Base-by-base conservation (phyloP, 108 stramenopile species). In the Nitzschia palea region DNA sequence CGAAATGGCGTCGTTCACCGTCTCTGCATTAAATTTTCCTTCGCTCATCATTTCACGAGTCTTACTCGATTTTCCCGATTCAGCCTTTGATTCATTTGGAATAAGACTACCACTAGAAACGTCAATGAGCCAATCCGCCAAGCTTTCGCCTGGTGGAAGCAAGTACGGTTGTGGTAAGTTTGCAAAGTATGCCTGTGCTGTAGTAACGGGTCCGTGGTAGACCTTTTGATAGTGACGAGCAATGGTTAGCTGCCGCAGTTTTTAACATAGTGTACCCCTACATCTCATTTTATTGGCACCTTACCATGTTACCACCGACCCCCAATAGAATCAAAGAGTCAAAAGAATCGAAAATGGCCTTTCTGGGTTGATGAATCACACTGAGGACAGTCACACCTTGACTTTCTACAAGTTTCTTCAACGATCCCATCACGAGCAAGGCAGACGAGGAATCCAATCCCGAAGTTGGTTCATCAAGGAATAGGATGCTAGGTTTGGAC, bases 331-430 rank as follows among this genome's bases (percentile, higher is more conserved):
- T 77, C 43, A 95, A 50, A n/a, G 59, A 57, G 65, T 95, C 90
- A 64, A 93, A 95, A 72, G 79, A 69, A 45, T 86, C 77, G 63
- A 83, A 95, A 54, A 93, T 87, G 36, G 68, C 76, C 30, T 81
- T 77, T 28, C 86, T 72, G 26, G 94, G 94, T 3, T 36, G 91
- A 50, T 95, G 94, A 64, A 95, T 93, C 8, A 89, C 89, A 57
- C 55, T 55, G 0, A 73, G 53, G 17, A 89, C 79, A 12, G 90
- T 84, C 40, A 86, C 74, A n/a, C 85, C 83, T 22, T 77, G 48
- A 29, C 53, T 69, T 28, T 60, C 33, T 12, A 73, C 68, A 31
- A 86, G 50, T 35, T 54, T 32, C 20, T 67, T 62, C 14, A 89
- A 68, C 18, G 68, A 71, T 36, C 71, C 50, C 74, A 83, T 80